These are phyloP conservation scores for Aspergillus awamori DNA, from an alignment of 2,329 filamentous ascomycete species.

Conservation along the genomic window DNA sequence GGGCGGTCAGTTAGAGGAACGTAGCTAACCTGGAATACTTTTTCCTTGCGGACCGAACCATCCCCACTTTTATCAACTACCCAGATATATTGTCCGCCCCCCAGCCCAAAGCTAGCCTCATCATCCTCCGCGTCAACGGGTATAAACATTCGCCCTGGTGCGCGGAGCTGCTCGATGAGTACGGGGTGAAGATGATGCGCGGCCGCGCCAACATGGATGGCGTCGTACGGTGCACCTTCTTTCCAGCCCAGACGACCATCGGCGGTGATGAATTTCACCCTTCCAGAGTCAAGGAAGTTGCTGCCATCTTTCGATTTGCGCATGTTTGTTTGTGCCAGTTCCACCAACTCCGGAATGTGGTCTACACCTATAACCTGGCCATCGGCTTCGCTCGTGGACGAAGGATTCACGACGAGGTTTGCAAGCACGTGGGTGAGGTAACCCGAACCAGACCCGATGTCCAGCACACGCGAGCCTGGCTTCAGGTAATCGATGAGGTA, in stretches of 20 bases:
- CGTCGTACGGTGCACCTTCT: conserved; percentile 72
- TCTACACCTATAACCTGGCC: conserved; percentile 71
- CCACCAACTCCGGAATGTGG: conserved; percentile 67
- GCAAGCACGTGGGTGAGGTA: conserved; percentile 90
- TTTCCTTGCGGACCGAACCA: conserved; percentile 59
- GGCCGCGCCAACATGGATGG: conserved; percentile 92
- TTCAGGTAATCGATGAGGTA: conserved; percentile 61
- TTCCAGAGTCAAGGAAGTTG: conserved; percentile 63
- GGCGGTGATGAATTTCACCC: conserved; percentile 71
- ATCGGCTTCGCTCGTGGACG: conserved; percentile 31
- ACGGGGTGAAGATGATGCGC: conserved; percentile 72
- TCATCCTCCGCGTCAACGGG: conserved; percentile 57
- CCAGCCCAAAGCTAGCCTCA: conserved; percentile 27
- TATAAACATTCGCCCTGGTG: conserved; percentile 74
- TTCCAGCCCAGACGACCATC: conserved; percentile 72
- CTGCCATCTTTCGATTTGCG: conserved; percentile 62
- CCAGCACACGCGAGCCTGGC: conserved; percentile 63
- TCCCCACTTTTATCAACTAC: conserved; percentile 65
- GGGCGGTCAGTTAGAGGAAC: conserved; percentile 67
- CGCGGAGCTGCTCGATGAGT: conserved; percentile 74
- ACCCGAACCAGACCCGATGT: conserved; percentile 74
- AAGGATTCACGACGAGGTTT: conserved; percentile 61
- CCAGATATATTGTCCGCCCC: conserved; percentile 60
- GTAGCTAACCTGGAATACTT: conserved; percentile 64
- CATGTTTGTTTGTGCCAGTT: conserved; percentile 68